Base-by-base conservation (phyloP, 2,329 filamentous ascomycete species). In the Ampelomyces quisqualis region DNA sequence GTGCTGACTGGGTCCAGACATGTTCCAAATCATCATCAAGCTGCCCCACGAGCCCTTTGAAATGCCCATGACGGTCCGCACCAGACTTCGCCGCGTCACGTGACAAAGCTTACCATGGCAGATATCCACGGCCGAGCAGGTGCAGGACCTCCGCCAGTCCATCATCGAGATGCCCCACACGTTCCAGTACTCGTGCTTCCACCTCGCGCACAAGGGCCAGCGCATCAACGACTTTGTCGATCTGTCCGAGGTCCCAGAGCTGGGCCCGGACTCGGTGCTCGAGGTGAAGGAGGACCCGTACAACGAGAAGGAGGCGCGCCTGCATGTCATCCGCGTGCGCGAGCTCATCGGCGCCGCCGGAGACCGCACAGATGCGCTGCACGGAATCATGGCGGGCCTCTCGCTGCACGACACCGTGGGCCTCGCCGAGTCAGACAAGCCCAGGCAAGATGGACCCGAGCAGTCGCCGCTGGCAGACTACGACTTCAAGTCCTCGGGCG, bases 141-240 rank as follows among this genome's bases (percentile, higher is more conserved):
- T 97, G 47, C 93, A 97, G 71, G 93, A 98, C 76, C 84, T 98
- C 58, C 88, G 93, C 55, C 93, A 97, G 72, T 91, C 90, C 49
- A 87, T 98, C 67, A 90, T 96, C 72, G 93, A 98, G 71, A 79
- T 90, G 34, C 93, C 93, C 4, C 79, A 85, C 45, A 94, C 91
- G 36, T 93, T 96, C 73, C 90, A 95, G 71, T 96, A 96, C 75
- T 95, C 93, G 38, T 98, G 93, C 77, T 98, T 98, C 76, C 93
- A 98, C 73, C 83, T 98, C 60, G 90, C 97, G 73, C 84, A 90
- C 73, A 84, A 88, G 45, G 88, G 89, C 55, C 77, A 87, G 70
- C 86, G 87, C 53, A 85, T 98, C 77, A 97, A 97, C 70, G 93
- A 98, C 71, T 97, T 93, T 60, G 80, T 94, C 45, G 86, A 94